Percentiles rank a stretch among this genome's conserved stretches.
These are phyloP conservation scores for Glarea lozoyensis DNA, from an alignment of 495 filamentous ascomycete species.

Conservation along the genomic window DNA sequence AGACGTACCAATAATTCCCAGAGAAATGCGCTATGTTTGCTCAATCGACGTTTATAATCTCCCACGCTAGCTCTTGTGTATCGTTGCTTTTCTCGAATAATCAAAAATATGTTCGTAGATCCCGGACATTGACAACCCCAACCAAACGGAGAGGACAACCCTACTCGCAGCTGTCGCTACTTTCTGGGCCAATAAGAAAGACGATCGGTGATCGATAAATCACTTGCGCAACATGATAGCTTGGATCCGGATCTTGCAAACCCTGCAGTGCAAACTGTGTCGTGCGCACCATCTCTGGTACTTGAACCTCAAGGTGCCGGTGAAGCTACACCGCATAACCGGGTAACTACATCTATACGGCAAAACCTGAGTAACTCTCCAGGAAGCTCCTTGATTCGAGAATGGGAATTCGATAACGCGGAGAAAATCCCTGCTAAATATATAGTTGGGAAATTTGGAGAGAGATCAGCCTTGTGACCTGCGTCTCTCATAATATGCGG, in stretches of 20 bases:
- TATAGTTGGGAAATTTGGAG: background rate
- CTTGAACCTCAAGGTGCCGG: conserved; percentile 10
- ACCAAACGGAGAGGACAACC: conserved; percentile 11
- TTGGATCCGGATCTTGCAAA: conserved; percentile 8
- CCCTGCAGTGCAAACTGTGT: conserved; percentile 11
- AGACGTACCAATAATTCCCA: conserved; percentile 5
- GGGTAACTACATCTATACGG: conserved; percentile 16
- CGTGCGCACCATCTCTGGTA: conserved; percentile 6
- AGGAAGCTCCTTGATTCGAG: conserved; percentile 20
- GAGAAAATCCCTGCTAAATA: conserved; percentile 12
- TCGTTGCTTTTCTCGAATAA: conserved; percentile 14
- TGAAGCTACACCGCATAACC: conserved; percentile 19
- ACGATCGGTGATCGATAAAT: background rate
- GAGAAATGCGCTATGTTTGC: background rate
- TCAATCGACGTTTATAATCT: background rate
- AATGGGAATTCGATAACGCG: background rate
- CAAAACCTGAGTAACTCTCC: conserved; percentile 1
- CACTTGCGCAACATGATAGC: conserved; percentile 6
- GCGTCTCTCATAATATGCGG: conserved; percentile 2
- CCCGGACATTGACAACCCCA: conserved; percentile 6
- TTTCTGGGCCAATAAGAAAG: background rate
- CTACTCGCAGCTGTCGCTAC: background rate
- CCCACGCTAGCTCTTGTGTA: background rate
- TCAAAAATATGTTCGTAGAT: conserved; percentile 10
- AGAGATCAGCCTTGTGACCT: conserved; percentile 20